These are phyloP conservation scores for Strobilomyces echinocephalus DNA, from an alignment of 768 basidiomycete species.

Conservation along the genomic window DNA sequence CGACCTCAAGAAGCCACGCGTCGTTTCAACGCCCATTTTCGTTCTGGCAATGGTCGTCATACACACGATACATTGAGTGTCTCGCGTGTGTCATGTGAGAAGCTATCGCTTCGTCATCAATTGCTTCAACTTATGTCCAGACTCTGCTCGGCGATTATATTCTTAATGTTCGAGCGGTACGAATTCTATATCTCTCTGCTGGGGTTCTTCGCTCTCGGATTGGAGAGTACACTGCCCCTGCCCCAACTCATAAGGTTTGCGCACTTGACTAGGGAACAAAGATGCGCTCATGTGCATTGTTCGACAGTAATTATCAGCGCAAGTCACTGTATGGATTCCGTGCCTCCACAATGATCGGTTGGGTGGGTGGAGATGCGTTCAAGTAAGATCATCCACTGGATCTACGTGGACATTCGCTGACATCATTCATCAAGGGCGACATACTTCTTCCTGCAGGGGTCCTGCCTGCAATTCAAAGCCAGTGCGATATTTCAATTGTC, in stretches of 20 bases:
- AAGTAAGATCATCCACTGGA: constrained; percentile 47
- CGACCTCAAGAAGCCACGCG: constrained; percentile 55
- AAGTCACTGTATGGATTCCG: constrained; percentile 82
- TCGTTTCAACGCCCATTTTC: constrained; percentile 61
- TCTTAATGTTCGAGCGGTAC: constrained; percentile 67
- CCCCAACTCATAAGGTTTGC: constrained; percentile 75
- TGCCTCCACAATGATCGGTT: constrained; percentile 75
- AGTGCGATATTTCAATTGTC: constrained; percentile 83
- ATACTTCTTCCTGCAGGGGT: constrained; percentile 73
- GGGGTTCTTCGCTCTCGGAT: constrained; percentile 74
- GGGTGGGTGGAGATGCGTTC: constrained; percentile 81
- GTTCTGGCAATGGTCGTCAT: constrained; percentile 84
- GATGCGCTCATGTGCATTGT: constrained; percentile 18
- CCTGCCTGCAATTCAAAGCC: constrained; percentile 75
- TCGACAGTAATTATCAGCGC: constrained; percentile 67
- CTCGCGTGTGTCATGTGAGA: constrained; percentile 70
- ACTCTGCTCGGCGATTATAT: constrained; percentile 66
- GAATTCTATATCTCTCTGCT: constrained; percentile 55
- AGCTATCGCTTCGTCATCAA: constrained; percentile 1
- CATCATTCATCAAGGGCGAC: constrained; percentile 45
- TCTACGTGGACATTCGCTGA: constrained; percentile 14
- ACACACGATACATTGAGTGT: constrained; percentile 78
- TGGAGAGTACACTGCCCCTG: constrained; percentile 83
- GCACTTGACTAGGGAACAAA: constrained; percentile 1
- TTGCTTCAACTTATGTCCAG: constrained; percentile 23